phyloP scores from a whole-genome alignment of 2,329 filamentous ascomycete genomes.

The Monilinia aucupariae region DNA sequence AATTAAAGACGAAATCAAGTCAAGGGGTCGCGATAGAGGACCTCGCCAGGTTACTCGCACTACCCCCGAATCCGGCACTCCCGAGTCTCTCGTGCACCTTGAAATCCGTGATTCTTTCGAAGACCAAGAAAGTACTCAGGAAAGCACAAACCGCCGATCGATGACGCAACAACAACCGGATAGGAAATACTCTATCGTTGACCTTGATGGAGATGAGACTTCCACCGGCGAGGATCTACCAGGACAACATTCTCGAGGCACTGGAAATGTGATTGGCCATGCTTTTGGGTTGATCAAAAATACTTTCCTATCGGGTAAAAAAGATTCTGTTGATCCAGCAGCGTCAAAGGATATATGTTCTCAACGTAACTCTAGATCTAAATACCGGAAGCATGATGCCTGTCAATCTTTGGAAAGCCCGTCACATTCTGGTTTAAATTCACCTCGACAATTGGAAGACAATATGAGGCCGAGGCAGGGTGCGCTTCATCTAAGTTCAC shows the following conservation, averaged over 20 bases:
- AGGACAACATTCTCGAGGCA: not conserved
- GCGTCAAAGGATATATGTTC: not conserved
- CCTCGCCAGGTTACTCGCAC: not conserved
- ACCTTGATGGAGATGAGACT: not conserved
- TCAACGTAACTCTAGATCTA: no score
- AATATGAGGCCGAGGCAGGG: not conserved
- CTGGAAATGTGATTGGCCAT: not conserved
- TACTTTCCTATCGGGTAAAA: not conserved
- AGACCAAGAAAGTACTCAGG: not conserved
- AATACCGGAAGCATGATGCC: not conserved
- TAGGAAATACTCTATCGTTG: not conserved
- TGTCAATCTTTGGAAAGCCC: not conserved
- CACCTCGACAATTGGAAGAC: not conserved
- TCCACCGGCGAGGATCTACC: not conserved
- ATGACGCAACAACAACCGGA: not conserved
- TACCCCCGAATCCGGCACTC: not conserved
- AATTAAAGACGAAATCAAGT: not conserved
- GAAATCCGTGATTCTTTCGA: slow-evolving; percentile 3
- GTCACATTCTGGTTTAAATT: not conserved
- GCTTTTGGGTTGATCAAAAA: no score
- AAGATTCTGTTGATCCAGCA: not conserved
- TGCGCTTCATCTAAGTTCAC: not conserved
- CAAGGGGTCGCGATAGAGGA: not conserved
- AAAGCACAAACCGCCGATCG: not conserved
- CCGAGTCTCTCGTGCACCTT: not conserved